A percentile compares a stretch with the other conserved stretches of the same genome.
Conservation (phyloP, 177 flowering plant genomes). For the Vitis hybrid region DNA sequence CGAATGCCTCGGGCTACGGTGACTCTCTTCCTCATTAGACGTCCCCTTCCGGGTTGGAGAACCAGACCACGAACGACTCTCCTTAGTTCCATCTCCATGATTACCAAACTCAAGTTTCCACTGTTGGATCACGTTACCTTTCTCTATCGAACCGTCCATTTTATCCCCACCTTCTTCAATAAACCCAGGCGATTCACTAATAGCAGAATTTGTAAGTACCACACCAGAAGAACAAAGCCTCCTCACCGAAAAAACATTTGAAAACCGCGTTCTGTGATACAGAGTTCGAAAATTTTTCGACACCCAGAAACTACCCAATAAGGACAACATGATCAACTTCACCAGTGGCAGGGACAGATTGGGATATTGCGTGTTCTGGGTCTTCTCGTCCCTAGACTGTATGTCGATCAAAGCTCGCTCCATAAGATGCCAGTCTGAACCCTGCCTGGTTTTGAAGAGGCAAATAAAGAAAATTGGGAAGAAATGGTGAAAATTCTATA, state of each 20-base stretch:
- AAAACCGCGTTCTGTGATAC: conserved; percentile 13
- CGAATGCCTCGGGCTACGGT: conserved; percentile 43
- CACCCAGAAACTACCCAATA: conserved; percentile 31
- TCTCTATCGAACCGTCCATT: conserved; percentile 41
- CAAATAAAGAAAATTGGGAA: conserved; percentile 4
- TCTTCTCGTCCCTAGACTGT: conserved; percentile 20
- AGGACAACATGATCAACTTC: conserved; percentile 19
- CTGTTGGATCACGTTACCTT: conserved; percentile 24
- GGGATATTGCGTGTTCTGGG: conserved; percentile 15
- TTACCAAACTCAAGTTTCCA: conserved; percentile 18
- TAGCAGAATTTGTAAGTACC: conserved; percentile 38
- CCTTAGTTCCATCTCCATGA: conserved; percentile 20
- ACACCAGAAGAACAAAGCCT: conserved; percentile 25
- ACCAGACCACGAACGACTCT: conserved; percentile 56
- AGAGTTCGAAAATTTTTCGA: conserved; percentile 26
- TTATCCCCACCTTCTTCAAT: conserved; percentile 12
- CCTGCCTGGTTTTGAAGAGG: conserved; percentile 27
- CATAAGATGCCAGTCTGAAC: conserved; percentile 23
- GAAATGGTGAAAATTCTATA: not conserved
- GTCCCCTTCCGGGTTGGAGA: conserved; percentile 37
- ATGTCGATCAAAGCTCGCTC: conserved; percentile 27
- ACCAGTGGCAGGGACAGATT: conserved; percentile 23
- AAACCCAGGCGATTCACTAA: conserved; percentile 24
- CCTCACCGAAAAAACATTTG: conserved; percentile 24
- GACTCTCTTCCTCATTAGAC: conserved; percentile 48